These are phyloP conservation scores for Salvia miltiorrhiza DNA, from an alignment of 257 asterid genomes.

Conservation along the genomic window DNA sequence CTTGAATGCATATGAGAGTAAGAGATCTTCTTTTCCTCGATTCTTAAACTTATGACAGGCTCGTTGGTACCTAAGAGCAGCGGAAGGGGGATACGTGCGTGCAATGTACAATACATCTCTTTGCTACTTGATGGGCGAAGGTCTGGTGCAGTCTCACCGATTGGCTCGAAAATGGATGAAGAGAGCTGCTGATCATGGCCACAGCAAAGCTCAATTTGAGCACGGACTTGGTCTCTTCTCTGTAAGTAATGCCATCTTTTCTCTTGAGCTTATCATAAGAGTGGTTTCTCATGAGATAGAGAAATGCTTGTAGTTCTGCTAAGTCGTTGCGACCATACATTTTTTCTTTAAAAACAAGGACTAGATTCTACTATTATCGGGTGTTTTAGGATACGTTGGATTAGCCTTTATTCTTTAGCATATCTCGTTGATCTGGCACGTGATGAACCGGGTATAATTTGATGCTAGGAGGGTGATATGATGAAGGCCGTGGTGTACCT, in stretches of 20 bases:
- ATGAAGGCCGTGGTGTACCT: conserved; percentile 87
- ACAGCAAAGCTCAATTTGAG: conserved; percentile 89
- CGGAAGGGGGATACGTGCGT: conserved; percentile 90
- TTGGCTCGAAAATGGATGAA: conserved; percentile 94
- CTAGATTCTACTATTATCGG: neutral
- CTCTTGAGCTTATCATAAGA: neutral
- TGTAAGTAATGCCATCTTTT: conserved; percentile 35
- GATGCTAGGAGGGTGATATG: conserved; percentile 80
- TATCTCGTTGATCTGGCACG: neutral
- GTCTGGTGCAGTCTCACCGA: conserved; percentile 54
- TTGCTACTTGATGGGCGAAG: conserved; percentile 81
- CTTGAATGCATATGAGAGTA: neutral
- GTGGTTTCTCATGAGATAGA: neutral
- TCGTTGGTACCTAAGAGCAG: conserved; percentile 77
- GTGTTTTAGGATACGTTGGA: too few relatives aligned
- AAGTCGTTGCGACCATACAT: neutral
- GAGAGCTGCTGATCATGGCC: conserved; percentile 89
- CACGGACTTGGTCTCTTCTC: conserved; percentile 80
- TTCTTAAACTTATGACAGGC: conserved; percentile 43
- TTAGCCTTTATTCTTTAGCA: neutral
- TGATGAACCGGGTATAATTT: neutral
- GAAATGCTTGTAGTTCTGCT: too few relatives aligned
- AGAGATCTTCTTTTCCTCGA: neutral
- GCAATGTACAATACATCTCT: conserved; percentile 90
- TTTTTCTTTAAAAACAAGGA: neutral